A percentile compares a stretch with the other conserved stretches of the same genome.
Conservation (phyloP, 2,329 filamentous ascomycete species). For the Nemania bipapillata region DNA sequence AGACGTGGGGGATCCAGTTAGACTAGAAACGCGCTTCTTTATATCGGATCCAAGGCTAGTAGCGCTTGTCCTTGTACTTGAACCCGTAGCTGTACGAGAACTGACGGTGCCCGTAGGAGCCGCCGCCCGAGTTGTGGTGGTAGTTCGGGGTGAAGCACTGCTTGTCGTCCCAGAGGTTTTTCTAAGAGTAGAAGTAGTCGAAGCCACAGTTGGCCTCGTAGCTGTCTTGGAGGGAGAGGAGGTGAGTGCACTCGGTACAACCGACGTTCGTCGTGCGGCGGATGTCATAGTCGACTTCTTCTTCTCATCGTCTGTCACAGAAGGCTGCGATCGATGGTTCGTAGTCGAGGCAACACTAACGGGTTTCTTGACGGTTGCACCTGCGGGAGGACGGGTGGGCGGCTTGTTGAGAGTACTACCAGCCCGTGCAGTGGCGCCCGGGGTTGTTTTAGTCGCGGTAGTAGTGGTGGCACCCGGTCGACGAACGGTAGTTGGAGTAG, state of each 20-base stretch:
- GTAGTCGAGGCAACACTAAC: constrained; percentile 53
- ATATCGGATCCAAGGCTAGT: constrained; percentile 59
- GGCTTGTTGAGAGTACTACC: constrained; percentile 60
- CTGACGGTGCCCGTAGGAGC: constrained; percentile 51
- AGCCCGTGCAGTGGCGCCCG: constrained; percentile 51
- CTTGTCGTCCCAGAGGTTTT: constrained; percentile 46
- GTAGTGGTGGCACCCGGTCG: constrained; percentile 51
- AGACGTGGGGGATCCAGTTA: constrained; percentile 55
- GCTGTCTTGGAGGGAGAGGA: constrained; percentile 49
- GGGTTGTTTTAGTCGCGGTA: constrained; percentile 46
- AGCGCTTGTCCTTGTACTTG: constrained; percentile 51
- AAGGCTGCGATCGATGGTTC: constrained; percentile 61
- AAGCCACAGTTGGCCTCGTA: constrained; percentile 52
- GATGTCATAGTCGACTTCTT: constrained; percentile 57
- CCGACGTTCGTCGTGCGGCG: constrained; percentile 58
- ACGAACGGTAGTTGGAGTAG: constrained; percentile 50
- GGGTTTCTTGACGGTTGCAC: constrained; percentile 52
- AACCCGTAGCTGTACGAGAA: constrained; percentile 43
- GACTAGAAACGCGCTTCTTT: constrained; percentile 68
- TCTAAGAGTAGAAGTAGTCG: constrained; percentile 50
- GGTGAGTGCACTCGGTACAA: constrained; percentile 56
- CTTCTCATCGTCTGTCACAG: constrained; percentile 62
- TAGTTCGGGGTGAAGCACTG: constrained; percentile 50
- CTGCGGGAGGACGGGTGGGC: constrained; percentile 59
- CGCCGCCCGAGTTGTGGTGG: constrained; percentile 53